phyloP scores from a whole-genome alignment of 2,329 filamentous ascomycete species.

The Plectosphaerella sp. region DNA sequence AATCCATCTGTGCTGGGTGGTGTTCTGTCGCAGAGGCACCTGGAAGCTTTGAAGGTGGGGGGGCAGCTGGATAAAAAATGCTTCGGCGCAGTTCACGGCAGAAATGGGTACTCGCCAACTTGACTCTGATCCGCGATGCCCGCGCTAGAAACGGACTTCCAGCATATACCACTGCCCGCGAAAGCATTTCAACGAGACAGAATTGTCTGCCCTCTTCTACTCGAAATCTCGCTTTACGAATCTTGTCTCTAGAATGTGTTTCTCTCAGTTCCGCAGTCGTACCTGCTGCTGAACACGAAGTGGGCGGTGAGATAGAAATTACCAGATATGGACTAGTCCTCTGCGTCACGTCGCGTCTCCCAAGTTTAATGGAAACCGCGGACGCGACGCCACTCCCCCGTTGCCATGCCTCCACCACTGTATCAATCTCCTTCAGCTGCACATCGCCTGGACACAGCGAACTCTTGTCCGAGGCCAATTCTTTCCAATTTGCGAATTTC shows the following conservation, averaged over 20 bases:
- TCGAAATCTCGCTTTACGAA: too few species aligned
- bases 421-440: background rate
- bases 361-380: constrained; percentile 5
- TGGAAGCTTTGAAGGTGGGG: too few species aligned
- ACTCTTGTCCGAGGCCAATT: background rate
- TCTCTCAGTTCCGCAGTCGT: too few species aligned
- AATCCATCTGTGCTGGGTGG: too few species aligned
- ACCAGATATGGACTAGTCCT: constrained; percentile 4
- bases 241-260: too few species aligned
- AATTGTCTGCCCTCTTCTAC: too few species aligned
- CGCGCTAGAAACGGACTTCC: too few species aligned
- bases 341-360: constrained; percentile 9
- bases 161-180: too few species aligned
- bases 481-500: background rate
- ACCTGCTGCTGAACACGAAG: too few species aligned
- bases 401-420: background rate
- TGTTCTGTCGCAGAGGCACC: too few species aligned
- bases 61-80: background rate
- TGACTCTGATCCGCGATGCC: too few species aligned
- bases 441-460: background rate
- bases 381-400: constrained; percentile 6
- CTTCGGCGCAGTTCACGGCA: constrained; percentile 1
- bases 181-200: too few species aligned
- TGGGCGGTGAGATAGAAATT: background rate
- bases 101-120: background rate